These are phyloP conservation scores for Colletotrichum sp. DNA, from an alignment of 2,329 filamentous ascomycete species.

Conservation along the genomic window DNA sequence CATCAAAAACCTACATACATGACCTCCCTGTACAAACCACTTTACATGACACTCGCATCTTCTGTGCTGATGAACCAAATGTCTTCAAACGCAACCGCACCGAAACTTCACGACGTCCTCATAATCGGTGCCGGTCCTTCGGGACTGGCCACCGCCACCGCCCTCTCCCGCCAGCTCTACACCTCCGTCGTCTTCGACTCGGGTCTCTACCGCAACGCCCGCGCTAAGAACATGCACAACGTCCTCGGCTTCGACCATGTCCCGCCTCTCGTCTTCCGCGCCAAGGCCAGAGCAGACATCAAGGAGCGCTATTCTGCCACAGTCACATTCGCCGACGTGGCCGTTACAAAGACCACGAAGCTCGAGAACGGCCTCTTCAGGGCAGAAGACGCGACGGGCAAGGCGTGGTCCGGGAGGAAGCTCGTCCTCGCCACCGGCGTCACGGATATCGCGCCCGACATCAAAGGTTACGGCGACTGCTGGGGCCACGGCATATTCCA, in stretches of 20 bases:
- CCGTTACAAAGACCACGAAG: slow-evolving; percentile 30
- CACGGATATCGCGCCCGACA: slow-evolving; percentile 52
- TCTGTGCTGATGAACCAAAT: too few relatives aligned
- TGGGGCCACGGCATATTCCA: slow-evolving; percentile 61
- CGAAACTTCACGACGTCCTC: slow-evolving; percentile 49
- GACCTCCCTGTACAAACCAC: neutral
- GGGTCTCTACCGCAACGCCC: slow-evolving; percentile 52
- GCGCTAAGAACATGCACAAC: slow-evolving; percentile 53
- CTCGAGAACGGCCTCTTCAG: slow-evolving; percentile 34
- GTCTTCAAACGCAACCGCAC: neutral
- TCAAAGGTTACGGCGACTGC: slow-evolving; percentile 58
- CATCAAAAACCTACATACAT: neutral
- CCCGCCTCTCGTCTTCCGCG: slow-evolving; percentile 36
- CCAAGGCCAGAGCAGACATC: slow-evolving; percentile 36
- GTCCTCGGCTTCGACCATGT: slow-evolving; percentile 43
- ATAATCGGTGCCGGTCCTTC: slow-evolving; percentile 58
- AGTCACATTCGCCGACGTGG: slow-evolving; percentile 32
- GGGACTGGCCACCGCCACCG: slow-evolving; percentile 50
- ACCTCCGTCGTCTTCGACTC: slow-evolving; percentile 54
- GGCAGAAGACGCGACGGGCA: slow-evolving; percentile 43
- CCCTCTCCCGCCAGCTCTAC: slow-evolving; percentile 53
- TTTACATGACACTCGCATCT: neutral
- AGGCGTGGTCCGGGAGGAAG: slow-evolving; percentile 52
- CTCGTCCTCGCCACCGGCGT: slow-evolving; percentile 60
- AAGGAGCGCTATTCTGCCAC: slow-evolving; percentile 31